Evolutionary conservation across 345 rosid species (phyloP), one percentile per base, ranked within the genome.

Genomic region (Arabidopsis arenosa): DNA sequence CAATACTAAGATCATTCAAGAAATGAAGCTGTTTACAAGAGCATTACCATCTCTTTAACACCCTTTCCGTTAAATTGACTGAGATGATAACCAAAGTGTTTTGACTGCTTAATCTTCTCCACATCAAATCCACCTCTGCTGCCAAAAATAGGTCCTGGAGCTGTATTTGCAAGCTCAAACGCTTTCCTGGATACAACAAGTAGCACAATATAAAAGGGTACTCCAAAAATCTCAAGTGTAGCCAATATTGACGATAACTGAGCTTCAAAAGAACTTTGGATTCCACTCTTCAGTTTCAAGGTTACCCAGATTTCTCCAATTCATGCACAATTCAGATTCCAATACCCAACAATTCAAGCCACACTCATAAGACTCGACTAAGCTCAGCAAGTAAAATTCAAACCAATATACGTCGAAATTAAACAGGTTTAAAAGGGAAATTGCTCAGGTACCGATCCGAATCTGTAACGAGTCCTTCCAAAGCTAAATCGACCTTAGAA

Each of bases 61-160:
- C 59, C 69, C 58, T 66, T 77, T 75, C 81, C 84, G 12, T 83
- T 83, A 71, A 82, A 76, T 13, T 88, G 87, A 72, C 83, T 83
- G 63, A 82, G 79, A 74, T 80, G 85, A 66, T 83, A 72, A 32
- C 17, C 72, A 33, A 92, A 90, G 79, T 83, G 75, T 35, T 87
- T 87, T 15, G 99, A 92, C 72, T 88, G 86, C 80, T 81, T 90
- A 32, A 95, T 80, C 82, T 83, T 88, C 40, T 85, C 95, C 63
- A 86, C 48, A 63, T 89, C 84, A 75, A 90, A 75, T 5, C 74
- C 81, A 51, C 76, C 65, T 75, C 80, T 83, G 73, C 62, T 82
- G 74, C 83, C 61, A 83, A 92, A 90, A 61, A 85, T 76, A 63
- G 71, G 26, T 21, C 89, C 93, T 52, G 90, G 83, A 73, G 81